Conservation (phyloP, 176 grass and related monocot genomes). For the Lolium rigidum region DNA sequence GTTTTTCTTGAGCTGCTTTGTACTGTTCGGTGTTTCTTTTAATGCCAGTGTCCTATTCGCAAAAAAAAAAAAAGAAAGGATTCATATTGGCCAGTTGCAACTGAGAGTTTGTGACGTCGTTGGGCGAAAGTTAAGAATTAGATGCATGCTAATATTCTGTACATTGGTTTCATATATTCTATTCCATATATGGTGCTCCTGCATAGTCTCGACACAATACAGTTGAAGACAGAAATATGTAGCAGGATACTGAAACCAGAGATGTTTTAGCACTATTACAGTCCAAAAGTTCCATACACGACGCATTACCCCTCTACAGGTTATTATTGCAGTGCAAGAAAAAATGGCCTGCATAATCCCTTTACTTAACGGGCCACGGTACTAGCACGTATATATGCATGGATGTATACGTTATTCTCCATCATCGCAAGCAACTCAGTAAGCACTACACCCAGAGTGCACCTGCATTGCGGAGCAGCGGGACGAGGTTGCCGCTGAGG, state of each 20-base stretch:
- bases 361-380: not conserved
- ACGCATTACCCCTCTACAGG: not conserved
- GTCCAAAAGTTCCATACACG: not conserved
- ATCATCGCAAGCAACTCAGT: not conserved
- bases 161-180: not conserved
- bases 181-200: not conserved
- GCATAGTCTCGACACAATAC: not conserved
- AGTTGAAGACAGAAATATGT: not conserved
- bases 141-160: not conserved
- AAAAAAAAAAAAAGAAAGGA: no score
- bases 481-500: constrained; percentile 50
- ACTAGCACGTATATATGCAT: not conserved
- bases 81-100: no score
- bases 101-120: no score
- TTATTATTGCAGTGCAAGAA: not conserved
- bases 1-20: no score
- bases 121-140: no score
- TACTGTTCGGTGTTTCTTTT: no score
- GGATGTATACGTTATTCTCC: not conserved
- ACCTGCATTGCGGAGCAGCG: constrained; percentile 48
- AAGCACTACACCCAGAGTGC: constrained; percentile 47
- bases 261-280: not conserved
- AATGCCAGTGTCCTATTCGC: no score
- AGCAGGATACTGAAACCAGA: not conserved
- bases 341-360: not conserved